Evolutionary conservation across 2,329 filamentous ascomycete genomes (phyloP).

Genomic region (Ophiostoma tasmaniense): DNA sequence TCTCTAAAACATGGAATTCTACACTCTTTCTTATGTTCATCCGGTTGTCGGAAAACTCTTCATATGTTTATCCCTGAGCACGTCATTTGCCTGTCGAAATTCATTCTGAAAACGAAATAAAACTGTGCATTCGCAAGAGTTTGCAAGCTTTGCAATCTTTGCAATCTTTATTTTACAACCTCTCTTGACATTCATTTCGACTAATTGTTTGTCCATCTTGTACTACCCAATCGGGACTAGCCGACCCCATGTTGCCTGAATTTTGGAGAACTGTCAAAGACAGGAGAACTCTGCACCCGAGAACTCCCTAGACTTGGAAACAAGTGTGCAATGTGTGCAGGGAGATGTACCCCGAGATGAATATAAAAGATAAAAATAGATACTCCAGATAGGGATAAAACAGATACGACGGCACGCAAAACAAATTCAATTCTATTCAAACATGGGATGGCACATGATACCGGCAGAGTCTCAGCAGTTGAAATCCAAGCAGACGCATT

Average conservation of each 20-base stretch:
- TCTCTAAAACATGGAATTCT: no score
- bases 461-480: background rate
- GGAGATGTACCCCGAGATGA: no score
- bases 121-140: no score
- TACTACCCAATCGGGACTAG: background rate
- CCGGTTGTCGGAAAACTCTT: no score
- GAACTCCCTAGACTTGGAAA: conserved; percentile 3
- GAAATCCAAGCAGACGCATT: background rate
- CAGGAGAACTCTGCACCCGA: background rate
- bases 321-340: background rate
- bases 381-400: background rate
- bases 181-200: no score
- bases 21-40: no score
- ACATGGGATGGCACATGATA: conserved; percentile 5
- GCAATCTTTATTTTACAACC: no score
- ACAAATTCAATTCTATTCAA: background rate
- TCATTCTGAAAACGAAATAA: no score
- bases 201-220: background rate
- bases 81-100: no score
- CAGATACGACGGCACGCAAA: conserved; percentile 1
- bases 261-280: background rate
- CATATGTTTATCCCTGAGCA: no score
- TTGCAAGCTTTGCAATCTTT: no score
- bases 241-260: background rate
- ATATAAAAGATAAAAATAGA: no score